Conservation (phyloP, 768 basidiomycete genomes). For the Hortiboletus campestris region DNA sequence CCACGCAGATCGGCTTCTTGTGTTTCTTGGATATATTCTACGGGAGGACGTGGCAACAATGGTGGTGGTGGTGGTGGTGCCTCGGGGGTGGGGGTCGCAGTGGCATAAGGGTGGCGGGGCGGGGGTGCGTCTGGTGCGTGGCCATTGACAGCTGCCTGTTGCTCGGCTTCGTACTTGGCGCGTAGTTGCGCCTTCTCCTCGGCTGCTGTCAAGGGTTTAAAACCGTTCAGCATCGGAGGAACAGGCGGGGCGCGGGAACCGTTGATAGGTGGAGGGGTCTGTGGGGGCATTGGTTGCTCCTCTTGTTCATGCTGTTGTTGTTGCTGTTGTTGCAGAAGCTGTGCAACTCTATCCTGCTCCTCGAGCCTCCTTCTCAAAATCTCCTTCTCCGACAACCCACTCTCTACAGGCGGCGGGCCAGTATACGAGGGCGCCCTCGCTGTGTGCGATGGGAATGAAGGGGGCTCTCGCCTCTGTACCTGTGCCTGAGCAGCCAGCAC, state of each 20-base stretch:
- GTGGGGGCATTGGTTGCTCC: constrained; percentile 9
- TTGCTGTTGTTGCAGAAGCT: constrained; percentile 19
- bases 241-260: constrained; percentile 31
- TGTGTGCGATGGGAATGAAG: constrained; percentile 17
- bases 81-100: constrained; percentile 7
- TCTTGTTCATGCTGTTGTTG: constrained; percentile 9
- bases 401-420: constrained; percentile 21
- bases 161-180: constrained; percentile 62
- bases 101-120: constrained; percentile 18
- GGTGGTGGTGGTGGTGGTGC: constrained; percentile 70
- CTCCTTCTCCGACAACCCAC: constrained; percentile 53
- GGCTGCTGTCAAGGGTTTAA: constrained; percentile 55
- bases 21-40: constrained; percentile 79
- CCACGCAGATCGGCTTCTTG: constrained; percentile 69
- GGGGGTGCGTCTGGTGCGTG: not conserved
- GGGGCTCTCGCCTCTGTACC: constrained; percentile 12
- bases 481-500: constrained; percentile 33
- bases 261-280: constrained; percentile 29
- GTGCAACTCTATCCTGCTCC: constrained; percentile 47
- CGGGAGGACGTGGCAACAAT: constrained; percentile 72
- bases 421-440: constrained; percentile 24
- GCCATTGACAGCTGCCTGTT: constrained; percentile 33
- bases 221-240: constrained; percentile 24
- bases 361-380: constrained; percentile 53
- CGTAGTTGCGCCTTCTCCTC: constrained; percentile 76